Base-by-base conservation (phyloP, 306 rosid genomes). In the Prunus mira region DNA sequence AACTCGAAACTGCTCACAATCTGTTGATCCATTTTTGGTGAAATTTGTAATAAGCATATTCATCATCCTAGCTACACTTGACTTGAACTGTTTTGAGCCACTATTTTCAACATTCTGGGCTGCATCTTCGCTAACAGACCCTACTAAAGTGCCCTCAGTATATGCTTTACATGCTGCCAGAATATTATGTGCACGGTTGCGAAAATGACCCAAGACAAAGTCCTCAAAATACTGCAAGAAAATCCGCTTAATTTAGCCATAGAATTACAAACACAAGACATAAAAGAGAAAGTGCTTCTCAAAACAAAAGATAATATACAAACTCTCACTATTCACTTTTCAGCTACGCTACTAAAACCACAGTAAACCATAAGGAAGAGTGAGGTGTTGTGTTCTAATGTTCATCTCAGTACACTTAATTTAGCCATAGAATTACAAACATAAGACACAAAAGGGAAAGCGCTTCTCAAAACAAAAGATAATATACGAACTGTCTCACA, bases 211-310 rank as follows among this genome's bases (percentile, higher is more conserved):
- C 0, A 57, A 77, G 46, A 91, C 93, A 3, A 91, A 87, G 47
- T 86, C 91, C 86, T 92, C 91, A 74, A 89, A 92, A 87, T 79
- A 91, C 93, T 92, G 90, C 90, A 86, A 63, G 76, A 32, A 46
- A 78, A 70, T 22, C 25, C 13, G 67, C 25, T 19, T 49, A 5
- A 12, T 64, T 30, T 14, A 46, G n/a, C 30, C 38, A 27, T 15
- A 28, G 7, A 49, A 24, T 19, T 25, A 65, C 69, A 65, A 9
- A 62, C 45, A 9, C 18, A 38, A 32, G 46, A 17, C 17, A 8
- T 24, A 18, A 64, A 64, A 64, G 41, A 64, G 46, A 64, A 65
- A 34, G 49, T 9, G 24, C 15, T 24, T 4, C 47, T 34, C 69
- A 32, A 34, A 27, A 28, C 43, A 62, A 15, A 62, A 6, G 6